These are phyloP conservation scores for Naganishia antarctica DNA, from an alignment of 768 basidiomycete species.

Conservation along the genomic window DNA sequence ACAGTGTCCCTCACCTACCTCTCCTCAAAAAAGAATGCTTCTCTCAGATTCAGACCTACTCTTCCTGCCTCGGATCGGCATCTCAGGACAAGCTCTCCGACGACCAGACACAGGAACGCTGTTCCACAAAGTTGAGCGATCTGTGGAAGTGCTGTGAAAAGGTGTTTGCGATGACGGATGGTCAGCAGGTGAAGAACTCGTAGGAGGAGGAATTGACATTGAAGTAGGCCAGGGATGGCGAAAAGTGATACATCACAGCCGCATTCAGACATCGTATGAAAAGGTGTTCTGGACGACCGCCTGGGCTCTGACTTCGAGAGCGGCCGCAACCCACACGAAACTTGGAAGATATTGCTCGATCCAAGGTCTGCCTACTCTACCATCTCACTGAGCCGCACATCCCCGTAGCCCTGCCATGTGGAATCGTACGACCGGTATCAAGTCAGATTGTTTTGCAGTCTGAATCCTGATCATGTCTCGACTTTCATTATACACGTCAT, in stretches of 20 bases:
- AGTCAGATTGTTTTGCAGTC: no score
- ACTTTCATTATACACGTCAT: not conserved
- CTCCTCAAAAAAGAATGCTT: conserved; percentile 41
- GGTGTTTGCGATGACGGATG: conserved; percentile 22
- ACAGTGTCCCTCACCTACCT: conserved; percentile 42
- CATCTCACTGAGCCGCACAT: no score
- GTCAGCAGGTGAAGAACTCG: not conserved
- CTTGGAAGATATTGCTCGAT: no score
- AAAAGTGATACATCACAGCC: no score
- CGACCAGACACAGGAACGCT: conserved; percentile 34
- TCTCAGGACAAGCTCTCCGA: conserved; percentile 28
- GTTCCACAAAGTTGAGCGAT: conserved; percentile 38
- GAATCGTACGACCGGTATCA: no score
- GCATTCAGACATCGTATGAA: no score
- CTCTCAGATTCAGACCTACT: conserved; percentile 37
- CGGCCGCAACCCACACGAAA: no score
- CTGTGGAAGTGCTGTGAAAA: conserved; percentile 46
- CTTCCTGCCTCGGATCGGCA: conserved; percentile 36
- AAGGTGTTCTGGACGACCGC: no score
- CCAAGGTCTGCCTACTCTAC: no score
- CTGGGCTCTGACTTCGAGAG: no score
- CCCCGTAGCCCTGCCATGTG: not conserved
- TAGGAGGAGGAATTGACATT: not conserved
- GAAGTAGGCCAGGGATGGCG: not conserved
- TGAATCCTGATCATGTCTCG: no score